Evolutionary conservation across 495 filamentous ascomycete species (phyloP), one percentile per base, ranked within the genome.

Genomic region (Trichoderma erinaceum): DNA sequence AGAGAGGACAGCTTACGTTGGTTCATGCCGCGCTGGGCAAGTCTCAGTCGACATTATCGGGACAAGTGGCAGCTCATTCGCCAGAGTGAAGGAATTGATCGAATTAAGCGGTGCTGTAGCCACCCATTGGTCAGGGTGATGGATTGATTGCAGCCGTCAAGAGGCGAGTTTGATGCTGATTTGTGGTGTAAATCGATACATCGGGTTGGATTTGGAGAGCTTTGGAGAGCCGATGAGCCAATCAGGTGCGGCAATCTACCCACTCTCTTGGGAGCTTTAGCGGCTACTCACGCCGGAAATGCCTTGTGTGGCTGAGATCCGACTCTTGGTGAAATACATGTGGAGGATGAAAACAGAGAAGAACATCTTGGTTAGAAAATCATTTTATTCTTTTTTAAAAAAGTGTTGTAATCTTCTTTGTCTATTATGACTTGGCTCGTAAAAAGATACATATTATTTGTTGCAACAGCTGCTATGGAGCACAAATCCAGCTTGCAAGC

Each of bases 11-110:
- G 27, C 78, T 75, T 69, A 85, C 82, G 82, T 77, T 46, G 81
- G 80, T 69, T 83, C 82, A 18, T 79, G 65, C 72, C 75, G 78
- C 41, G 72, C 74, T 52, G 80, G 78, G 69, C 82, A 83, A 32
- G 74, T 73, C 63, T 81, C 78, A 50, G 72, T 69, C 44, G 72
- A 73, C 77, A 78, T 78, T 46, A 25, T 50, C 58, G 27, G 41
- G 23, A 56, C 25, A 23, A 10, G 16, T 23, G 41, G 32, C 29
- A 35, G 56, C 16, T 52, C n/a, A 43, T 65, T 46, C 43, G 44
- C 29, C 4, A 52, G 41, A 11, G 58, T 12, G 61, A 21, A 66
- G 43, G 5, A 66, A 25, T 48, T 23, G 16, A 66, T 56, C 16
- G n/a, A 16, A 25, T n/a, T 56, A 56, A 16, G 8, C n/a, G n/a